Conservation (phyloP, 176 grass and related monocot genomes). For the Zoysia japonica region DNA sequence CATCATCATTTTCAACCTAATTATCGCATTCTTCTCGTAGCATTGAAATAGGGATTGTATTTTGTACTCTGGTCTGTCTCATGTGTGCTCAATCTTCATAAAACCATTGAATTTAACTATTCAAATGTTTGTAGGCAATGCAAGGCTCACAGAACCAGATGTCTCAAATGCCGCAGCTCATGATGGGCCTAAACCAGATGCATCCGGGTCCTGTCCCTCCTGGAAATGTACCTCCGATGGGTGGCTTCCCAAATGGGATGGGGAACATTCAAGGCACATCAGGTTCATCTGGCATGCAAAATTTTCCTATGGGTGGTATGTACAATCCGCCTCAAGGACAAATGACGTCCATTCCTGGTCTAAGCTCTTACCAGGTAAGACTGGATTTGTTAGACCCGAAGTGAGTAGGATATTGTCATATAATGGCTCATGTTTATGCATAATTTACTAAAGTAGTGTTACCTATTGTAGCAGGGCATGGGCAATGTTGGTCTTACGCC, state of each 20-base stretch:
- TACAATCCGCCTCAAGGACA: slow-evolving; percentile 83
- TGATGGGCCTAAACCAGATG: slow-evolving; percentile 79
- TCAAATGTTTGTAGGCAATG: slow-evolving; percentile 52
- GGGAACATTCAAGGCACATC: slow-evolving; percentile 63
- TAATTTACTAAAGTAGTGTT: slow-evolving; percentile 13
- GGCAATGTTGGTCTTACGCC: slow-evolving; percentile 70
- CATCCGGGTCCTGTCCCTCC: slow-evolving; percentile 51
- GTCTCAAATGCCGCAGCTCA: slow-evolving; percentile 76
- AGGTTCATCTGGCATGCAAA: slow-evolving; percentile 65
- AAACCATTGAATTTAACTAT: not conserved
- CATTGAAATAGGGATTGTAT: not conserved
- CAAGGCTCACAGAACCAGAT: slow-evolving; percentile 81
- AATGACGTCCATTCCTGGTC: slow-evolving; percentile 72
- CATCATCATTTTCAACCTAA: not conserved
- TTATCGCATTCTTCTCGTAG: not conserved
- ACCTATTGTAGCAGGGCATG: slow-evolving; percentile 63
- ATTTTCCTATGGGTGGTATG: slow-evolving; percentile 73
- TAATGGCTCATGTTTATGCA: not conserved
- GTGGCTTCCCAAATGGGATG: slow-evolving; percentile 77
- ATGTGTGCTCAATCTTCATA: not conserved
- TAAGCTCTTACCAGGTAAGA: slow-evolving; percentile 75
- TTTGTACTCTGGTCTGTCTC: not conserved
- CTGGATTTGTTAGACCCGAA: not conserved
- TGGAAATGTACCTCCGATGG: slow-evolving; percentile 68
- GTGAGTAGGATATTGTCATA: not conserved